A percentile compares a stretch with the other conserved stretches of the same genome.
phyloP scores from a whole-genome alignment of 208 protist species.

The Leishmania tarentolae region DNA sequence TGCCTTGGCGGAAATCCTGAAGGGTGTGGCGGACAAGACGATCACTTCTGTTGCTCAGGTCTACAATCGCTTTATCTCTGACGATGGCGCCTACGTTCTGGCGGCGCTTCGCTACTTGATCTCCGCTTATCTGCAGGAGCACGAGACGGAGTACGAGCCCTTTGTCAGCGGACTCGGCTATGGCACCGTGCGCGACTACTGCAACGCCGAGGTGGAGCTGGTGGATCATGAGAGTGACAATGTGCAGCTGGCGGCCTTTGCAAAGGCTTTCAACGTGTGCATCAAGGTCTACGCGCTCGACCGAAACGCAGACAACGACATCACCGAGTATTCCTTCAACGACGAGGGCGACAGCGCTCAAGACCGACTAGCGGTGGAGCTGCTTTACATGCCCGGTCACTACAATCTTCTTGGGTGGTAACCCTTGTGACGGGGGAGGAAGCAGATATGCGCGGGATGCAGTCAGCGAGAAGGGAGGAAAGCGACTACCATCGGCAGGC shows the following conservation, averaged over 20 bases:
- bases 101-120: constrained; percentile 76
- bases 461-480: neutral
- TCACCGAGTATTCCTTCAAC: constrained; percentile 39
- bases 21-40: constrained; percentile 30
- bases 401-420: constrained; percentile 68
- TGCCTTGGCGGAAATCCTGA: constrained; percentile 37
- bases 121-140: constrained; percentile 65
- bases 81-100: constrained; percentile 59
- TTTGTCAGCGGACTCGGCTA: constrained; percentile 78
- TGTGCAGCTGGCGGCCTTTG: constrained; percentile 79
- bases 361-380: constrained; percentile 24
- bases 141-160: constrained; percentile 67
- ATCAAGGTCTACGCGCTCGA: constrained; percentile 69
- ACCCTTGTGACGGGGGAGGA: neutral
- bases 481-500: neutral
- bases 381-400: constrained; percentile 83
- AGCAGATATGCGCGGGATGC: neutral
- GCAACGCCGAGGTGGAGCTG: constrained; percentile 72
- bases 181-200: constrained; percentile 62
- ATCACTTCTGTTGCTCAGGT: constrained; percentile 27
- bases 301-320: constrained; percentile 30
- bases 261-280: constrained; percentile 49
- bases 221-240: constrained; percentile 83
- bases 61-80: constrained; percentile 29
- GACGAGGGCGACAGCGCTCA: constrained; percentile 15